Conservation (phyloP, 2,329 filamentous ascomycete genomes). For the Trichoderma cornu-damae region DNA sequence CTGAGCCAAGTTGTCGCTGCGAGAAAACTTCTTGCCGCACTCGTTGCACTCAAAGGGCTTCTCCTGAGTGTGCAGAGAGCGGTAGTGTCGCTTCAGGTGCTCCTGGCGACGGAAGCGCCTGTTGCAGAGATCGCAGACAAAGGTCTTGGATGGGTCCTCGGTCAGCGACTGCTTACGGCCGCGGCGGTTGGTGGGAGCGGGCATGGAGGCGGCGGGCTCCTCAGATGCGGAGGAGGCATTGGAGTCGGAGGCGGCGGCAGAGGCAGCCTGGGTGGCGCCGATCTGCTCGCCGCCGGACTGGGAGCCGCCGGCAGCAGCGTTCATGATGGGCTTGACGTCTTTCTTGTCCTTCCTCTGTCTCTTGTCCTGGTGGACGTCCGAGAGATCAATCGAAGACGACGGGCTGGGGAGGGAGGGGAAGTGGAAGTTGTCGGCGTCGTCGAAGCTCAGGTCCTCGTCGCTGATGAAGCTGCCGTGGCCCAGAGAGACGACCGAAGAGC, state of each 20-base stretch:
- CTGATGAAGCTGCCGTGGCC: constrained; percentile 74
- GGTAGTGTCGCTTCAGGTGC: constrained; percentile 97
- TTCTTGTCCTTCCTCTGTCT: constrained; percentile 50
- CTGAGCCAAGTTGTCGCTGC: constrained; percentile 94
- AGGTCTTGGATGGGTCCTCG: constrained; percentile 97
- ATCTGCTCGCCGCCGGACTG: constrained; percentile 35
- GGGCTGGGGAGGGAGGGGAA: constrained; percentile 60
- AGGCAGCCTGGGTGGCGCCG: constrained; percentile 33
- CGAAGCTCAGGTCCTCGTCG: constrained; percentile 70
- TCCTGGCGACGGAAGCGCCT: constrained; percentile 97
- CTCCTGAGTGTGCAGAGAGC: constrained; percentile 95
- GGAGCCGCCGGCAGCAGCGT: constrained; percentile 33
- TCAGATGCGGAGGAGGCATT: constrained; percentile 42
- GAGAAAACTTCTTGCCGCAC: constrained; percentile 98
- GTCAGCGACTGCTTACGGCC: constrained; percentile 98
- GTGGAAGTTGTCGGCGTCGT: constrained; percentile 59
- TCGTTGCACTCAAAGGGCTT: constrained; percentile 98
- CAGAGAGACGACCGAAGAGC: constrained; percentile 60
- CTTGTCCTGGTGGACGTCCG: constrained; percentile 51
- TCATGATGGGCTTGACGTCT: constrained; percentile 46
- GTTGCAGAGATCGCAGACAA: constrained; percentile 93
- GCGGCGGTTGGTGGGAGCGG: constrained; percentile 72
- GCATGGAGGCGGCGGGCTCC: constrained; percentile 38
- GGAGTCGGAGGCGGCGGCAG: constrained; percentile 37
- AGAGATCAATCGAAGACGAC: constrained; percentile 34